Percentiles rank a stretch among this genome's conserved stretches.
Evolutionary conservation across 352 stramenopile species (phyloP).

Genomic region (Blastocystis sp.): DNA sequence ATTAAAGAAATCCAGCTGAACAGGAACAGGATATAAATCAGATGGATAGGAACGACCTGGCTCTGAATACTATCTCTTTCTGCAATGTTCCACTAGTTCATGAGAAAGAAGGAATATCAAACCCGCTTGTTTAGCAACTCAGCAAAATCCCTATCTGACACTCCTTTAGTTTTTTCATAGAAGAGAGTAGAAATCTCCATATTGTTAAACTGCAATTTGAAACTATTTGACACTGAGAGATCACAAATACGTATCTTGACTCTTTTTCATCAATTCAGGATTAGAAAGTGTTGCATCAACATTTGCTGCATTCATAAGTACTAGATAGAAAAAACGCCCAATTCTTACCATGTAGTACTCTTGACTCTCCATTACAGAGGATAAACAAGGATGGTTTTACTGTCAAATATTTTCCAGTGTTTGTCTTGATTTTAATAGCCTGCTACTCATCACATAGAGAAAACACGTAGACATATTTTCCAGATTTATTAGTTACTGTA

Average conservation of each 20-base stretch:
- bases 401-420: conserved; percentile 8
- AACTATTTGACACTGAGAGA: background rate
- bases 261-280: background rate
- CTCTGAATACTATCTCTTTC: conserved; percentile 4
- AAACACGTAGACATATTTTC: background rate
- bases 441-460: background rate
- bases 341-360: background rate
- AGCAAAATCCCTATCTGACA: background rate
- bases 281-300: background rate
- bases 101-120: background rate
- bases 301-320: background rate
- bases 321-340: background rate
- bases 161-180: conserved; percentile 1
- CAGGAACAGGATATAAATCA: conserved; percentile 16
- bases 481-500: background rate
- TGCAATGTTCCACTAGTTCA: conserved; percentile 7
- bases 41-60: background rate
- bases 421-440: conserved; percentile 42
- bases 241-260: background rate
- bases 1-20: background rate
- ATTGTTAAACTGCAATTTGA: conserved; percentile 45
- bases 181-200: conserved; percentile 5
- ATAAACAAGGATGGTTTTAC: conserved; percentile 15
- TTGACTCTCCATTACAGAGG: background rate
- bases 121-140: conserved; percentile 51